Conservation (phyloP, 495 filamentous ascomycete species). For the Penicillium fimorum region DNA sequence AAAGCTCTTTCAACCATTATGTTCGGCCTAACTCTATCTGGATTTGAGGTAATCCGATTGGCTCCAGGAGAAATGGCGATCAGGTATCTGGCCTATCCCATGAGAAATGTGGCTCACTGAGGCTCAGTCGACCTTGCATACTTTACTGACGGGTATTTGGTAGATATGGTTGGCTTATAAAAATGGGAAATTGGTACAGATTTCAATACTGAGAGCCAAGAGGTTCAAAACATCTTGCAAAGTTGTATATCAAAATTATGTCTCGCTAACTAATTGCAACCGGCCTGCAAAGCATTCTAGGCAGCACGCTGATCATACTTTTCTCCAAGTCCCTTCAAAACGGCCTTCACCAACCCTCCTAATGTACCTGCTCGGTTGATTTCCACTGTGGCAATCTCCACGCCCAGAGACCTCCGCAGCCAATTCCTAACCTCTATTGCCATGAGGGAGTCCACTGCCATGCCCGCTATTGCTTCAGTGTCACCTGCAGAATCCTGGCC, state of each 20-base stretch:
- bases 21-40: too few species aligned
- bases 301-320: constrained; percentile 10
- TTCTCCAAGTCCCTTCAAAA: constrained; percentile 14
- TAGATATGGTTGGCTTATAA: too few species aligned
- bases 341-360: constrained; percentile 15
- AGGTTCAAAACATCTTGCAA: background rate
- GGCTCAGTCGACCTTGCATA: too few species aligned
- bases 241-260: background rate
- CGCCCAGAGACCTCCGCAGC: constrained; percentile 28
- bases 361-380: constrained; percentile 25
- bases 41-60: too few species aligned
- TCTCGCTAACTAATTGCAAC: background rate
- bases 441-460: constrained; percentile 45
- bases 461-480: constrained; percentile 30
- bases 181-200: too few species aligned
- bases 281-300: background rate
- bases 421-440: constrained; percentile 45
- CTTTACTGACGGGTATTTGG: too few species aligned
- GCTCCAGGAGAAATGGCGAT: too few species aligned
- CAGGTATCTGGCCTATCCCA: too few species aligned
- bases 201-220: too few species aligned
- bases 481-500: background rate
- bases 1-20: too few species aligned
- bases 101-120: too few species aligned
- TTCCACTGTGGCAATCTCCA: constrained; percentile 34